Percentiles rank a stretch among this genome's conserved stretches.
Evolutionary conservation across 805 yeast genomes (phyloP).

Genomic region (Cyberlindnera bimundalis): DNA sequence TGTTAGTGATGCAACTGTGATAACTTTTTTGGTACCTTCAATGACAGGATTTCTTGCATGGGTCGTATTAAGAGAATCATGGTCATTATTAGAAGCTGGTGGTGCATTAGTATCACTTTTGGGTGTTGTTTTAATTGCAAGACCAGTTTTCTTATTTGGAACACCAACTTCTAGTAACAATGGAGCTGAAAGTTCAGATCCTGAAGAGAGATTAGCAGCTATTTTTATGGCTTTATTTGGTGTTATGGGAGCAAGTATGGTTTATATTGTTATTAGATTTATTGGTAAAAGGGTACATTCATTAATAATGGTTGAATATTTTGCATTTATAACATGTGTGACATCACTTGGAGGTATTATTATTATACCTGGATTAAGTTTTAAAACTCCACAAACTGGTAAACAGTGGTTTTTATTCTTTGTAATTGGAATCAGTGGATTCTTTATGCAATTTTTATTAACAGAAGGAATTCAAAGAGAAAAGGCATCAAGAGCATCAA

Average conservation of each 20-base stretch:
- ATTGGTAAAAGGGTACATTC: constrained; percentile 83
- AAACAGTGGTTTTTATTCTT: constrained; percentile 65
- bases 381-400: constrained; percentile 56
- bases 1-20: constrained; percentile 77
- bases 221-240: constrained; percentile 62
- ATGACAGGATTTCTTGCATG: constrained; percentile 74
- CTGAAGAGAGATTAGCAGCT: constrained; percentile 58
- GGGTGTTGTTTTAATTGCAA: constrained; percentile 80
- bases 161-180: constrained; percentile 23
- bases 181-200: constrained; percentile 37
- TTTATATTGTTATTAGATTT: constrained; percentile 66
- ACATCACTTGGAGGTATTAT: constrained; percentile 52
- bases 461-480: constrained; percentile 85
- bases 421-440: constrained; percentile 72
- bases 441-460: constrained; percentile 71
- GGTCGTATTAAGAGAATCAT: constrained; percentile 59
- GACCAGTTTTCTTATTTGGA: constrained; percentile 73
- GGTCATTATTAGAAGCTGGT: constrained; percentile 60
- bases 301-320: constrained; percentile 71
- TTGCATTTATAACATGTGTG: constrained; percentile 57
- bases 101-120: constrained; percentile 65
- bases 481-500: constrained; percentile 69
- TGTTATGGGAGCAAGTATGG: constrained; percentile 64
- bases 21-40: constrained; percentile 75
- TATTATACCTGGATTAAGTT: constrained; percentile 53